A percentile compares a stretch with the other conserved stretches of the same genome.
Evolutionary conservation across 2,329 filamentous ascomycete genomes (phyloP).

Genomic region (Chaetomium strumarium): DNA sequence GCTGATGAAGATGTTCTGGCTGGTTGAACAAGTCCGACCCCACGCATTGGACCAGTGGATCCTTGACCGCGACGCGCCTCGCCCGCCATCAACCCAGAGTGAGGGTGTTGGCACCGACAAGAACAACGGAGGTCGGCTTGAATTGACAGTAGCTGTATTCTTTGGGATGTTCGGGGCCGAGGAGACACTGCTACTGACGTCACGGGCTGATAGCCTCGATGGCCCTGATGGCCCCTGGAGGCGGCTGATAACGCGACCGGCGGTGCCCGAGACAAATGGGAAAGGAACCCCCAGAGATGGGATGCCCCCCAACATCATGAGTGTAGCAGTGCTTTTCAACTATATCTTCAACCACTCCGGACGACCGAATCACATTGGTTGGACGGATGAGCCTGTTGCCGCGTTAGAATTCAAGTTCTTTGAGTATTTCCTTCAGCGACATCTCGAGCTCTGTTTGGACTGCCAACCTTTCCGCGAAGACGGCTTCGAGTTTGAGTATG

Average conservation of each 20-base stretch:
- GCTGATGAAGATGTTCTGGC: constrained; percentile 7
- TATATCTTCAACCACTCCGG: background rate
- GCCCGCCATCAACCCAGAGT: background rate
- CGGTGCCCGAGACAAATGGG: background rate
- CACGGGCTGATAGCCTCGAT: background rate
- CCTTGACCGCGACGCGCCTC: background rate
- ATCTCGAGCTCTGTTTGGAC: background rate
- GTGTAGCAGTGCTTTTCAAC: background rate
- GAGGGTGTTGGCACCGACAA: background rate
- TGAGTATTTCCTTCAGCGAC: background rate
- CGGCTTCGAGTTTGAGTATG: background rate
- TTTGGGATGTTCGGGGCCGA: constrained; percentile 3
- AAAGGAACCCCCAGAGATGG: no score
- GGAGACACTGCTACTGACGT: background rate
- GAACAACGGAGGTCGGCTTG: background rate
- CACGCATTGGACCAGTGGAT: background rate
- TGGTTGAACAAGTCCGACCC: background rate
- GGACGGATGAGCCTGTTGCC: background rate
- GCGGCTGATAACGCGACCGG: background rate
- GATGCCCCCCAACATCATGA: background rate
- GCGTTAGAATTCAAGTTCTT: background rate
- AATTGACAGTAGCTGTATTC: background rate
- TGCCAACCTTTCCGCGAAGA: background rate
- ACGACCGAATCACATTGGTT: background rate
- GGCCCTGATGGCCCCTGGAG: background rate